These are phyloP conservation scores for Fomitopsis pinicola DNA, from an alignment of 1,284 basidiomycete genomes.

Conservation along the genomic window DNA sequence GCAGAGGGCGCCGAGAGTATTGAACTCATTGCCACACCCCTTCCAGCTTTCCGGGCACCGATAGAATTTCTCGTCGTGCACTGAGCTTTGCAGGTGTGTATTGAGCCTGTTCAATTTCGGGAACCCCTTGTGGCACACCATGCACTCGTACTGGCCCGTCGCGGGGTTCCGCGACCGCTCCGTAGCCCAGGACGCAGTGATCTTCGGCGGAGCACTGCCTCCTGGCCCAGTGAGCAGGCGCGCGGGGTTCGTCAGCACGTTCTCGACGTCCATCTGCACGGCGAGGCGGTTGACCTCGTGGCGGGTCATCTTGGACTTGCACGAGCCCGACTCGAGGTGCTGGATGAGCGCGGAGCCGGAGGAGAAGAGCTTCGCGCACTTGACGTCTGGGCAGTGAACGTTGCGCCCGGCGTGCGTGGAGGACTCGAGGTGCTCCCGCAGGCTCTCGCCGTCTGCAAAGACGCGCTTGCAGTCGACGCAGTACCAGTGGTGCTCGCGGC, in stretches of 20 bases:
- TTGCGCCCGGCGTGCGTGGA: not conserved
- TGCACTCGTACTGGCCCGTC: constrained; percentile 31
- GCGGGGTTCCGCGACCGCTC: constrained; percentile 31
- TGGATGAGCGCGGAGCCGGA: constrained; percentile 27
- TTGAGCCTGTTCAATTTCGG: constrained; percentile 12
- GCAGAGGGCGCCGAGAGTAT: constrained; percentile 26
- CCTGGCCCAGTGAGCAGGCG: constrained; percentile 23
- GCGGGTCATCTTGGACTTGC: constrained; percentile 27
- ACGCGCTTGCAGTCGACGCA: not conserved
- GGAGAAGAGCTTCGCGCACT: constrained; percentile 23
- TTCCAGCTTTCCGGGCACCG: constrained; percentile 16
- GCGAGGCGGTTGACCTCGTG: constrained; percentile 23
- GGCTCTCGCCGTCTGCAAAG: not conserved
- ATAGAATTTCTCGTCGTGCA: constrained; percentile 21
- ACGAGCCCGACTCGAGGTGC: constrained; percentile 30
- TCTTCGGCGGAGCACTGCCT: constrained; percentile 5
- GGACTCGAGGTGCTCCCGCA: not conserved
- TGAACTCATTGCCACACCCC: constrained; percentile 24
- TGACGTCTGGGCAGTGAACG: constrained; percentile 16
- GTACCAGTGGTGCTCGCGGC: not conserved
- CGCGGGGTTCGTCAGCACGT: constrained; percentile 28
- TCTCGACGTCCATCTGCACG: constrained; percentile 21
- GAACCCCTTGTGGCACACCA: constrained; percentile 24
- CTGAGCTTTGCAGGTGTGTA: constrained; percentile 20
- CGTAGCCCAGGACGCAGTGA: constrained; percentile 22